Conservation (phyloP, 495 filamentous ascomycete species). For the Penicillium arizonense region DNA sequence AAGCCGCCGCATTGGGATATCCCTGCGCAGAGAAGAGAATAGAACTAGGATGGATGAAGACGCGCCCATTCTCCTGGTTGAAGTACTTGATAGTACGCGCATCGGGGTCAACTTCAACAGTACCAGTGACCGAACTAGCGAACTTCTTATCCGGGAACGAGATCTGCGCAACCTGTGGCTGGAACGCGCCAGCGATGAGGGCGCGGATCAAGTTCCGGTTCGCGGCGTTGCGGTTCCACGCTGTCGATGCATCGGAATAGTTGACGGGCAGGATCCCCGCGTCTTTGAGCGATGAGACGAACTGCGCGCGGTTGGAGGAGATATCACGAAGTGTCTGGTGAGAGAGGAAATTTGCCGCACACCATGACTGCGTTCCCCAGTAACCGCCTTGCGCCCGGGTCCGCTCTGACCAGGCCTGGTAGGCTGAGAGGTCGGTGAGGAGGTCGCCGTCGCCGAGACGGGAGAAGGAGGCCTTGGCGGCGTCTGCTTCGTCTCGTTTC, state of each 20-base stretch:
- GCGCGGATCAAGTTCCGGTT: slow-evolving; percentile 73
- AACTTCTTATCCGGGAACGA: slow-evolving; percentile 95
- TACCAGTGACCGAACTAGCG: slow-evolving; percentile 75
- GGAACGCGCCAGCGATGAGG: slow-evolving; percentile 86
- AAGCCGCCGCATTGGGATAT: slow-evolving; percentile 66
- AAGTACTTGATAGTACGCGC: slow-evolving; percentile 90
- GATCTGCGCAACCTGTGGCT: slow-evolving; percentile 87
- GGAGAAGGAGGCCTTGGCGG: slow-evolving; percentile 72
- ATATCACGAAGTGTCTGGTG: slow-evolving; percentile 83
- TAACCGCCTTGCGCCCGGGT: slow-evolving; percentile 51
- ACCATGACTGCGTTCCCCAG: slow-evolving; percentile 70
- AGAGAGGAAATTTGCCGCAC: slow-evolving; percentile 84
- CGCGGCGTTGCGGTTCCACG: slow-evolving; percentile 50
- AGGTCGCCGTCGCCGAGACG: slow-evolving; percentile 73
- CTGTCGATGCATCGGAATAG: slow-evolving; percentile 32
- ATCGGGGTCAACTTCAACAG: slow-evolving; percentile 90
- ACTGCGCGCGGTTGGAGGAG: slow-evolving; percentile 79
- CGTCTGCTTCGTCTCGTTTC: slow-evolving; percentile 77
- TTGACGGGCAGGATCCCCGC: slow-evolving; percentile 69
- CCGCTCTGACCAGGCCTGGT: slow-evolving; percentile 73
- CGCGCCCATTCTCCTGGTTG: slow-evolving; percentile 77
- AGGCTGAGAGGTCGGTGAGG: slow-evolving; percentile 80
- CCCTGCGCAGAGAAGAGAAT: slow-evolving; percentile 78
- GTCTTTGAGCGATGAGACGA: slow-evolving; percentile 81
- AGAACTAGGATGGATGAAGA: slow-evolving; percentile 89